Base-by-base conservation (phyloP, 2,329 filamentous ascomycete genomes). In the Malbranchea cinnamomea region DNA sequence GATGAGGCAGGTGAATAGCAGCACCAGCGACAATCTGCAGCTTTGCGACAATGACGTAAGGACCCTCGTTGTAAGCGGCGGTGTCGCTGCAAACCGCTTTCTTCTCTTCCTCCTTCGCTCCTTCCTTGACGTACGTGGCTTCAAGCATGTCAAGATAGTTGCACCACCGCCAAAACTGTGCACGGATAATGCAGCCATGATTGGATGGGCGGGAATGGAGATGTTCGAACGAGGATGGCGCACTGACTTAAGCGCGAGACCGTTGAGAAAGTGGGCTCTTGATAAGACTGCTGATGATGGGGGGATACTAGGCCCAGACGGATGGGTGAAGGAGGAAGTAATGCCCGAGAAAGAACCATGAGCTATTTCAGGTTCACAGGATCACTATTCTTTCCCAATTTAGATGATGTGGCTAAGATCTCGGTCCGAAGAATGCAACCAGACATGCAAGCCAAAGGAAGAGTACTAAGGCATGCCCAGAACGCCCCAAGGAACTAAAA, bases 161-260 rank as follows among this genome's bases (percentile, higher is more conserved):
- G 79, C 78, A 32, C 87, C 89, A n/a, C 84, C 84, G 2, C 54
- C 70, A 6, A 62, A 65, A 23, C 63, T 87, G 31, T 95, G 89
- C 49, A 94, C 83, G 0, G 89, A 98, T 47, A 95, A 98, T 53
- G 89, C 89, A 8, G 82, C 84, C 27, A 98, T 98, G 89, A 85
- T 95, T 49, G 87, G 78, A 2, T 95, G 89, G 87, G 66, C 85
- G 1, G 89, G 78, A 0, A 67, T 85, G 41, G 85, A 95, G 56
- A 94, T 98, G 85, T 94, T 70, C 47, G 68, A 79, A 52, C 71
- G 69, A 1, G 85, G 87, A 0, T 85, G 71, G 63, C 56, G 62
- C 35, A 76, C 72, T 6, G 65, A 68, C 12, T 46, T 85, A 33
- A 63, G 59, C 14, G 66, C 75, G 33, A 50, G 65, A 26, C 66